Conservation (phyloP, 2,329 filamentous ascomycete genomes). For the Claviceps citrina region DNA sequence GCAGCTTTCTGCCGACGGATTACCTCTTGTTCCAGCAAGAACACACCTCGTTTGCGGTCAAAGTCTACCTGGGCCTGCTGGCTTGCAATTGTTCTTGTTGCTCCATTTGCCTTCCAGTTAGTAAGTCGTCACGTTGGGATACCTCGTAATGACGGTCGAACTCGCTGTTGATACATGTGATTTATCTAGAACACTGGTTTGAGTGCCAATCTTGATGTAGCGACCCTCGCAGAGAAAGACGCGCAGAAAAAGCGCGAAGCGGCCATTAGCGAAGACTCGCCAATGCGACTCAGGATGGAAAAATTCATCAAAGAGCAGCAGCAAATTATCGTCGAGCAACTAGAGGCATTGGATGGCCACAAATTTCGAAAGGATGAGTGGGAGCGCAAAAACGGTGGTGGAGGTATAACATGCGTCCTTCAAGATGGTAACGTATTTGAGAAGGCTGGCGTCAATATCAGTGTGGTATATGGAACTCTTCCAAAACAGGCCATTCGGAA, state of each 20-base stretch:
- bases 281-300: slow-evolving; percentile 97
- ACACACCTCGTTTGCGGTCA: background rate
- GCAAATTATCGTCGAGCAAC: slow-evolving; percentile 65
- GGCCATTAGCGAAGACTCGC: slow-evolving; percentile 55
- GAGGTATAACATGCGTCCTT: slow-evolving; percentile 84
- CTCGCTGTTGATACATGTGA: background rate
- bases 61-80: background rate
- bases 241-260: slow-evolving; percentile 60
- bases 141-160: background rate
- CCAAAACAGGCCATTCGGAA: slow-evolving; percentile 76
- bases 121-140: slow-evolving; percentile 1
- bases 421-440: slow-evolving; percentile 96
- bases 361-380: slow-evolving; percentile 75
- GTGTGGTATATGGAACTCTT: slow-evolving; percentile 82
- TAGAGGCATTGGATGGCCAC: slow-evolving; percentile 71
- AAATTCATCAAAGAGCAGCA: slow-evolving; percentile 89
- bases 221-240: slow-evolving; percentile 74
- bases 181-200: slow-evolving; percentile 25
- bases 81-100: slow-evolving; percentile 1
- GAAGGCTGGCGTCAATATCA: slow-evolving; percentile 91
- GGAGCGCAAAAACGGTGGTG: slow-evolving; percentile 75
- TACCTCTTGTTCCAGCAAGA: background rate
- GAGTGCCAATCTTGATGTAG: slow-evolving; percentile 37
- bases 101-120: slow-evolving; percentile 2
- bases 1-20: background rate